Base-by-base conservation (phyloP, 345 rosid species). In the Eucalyptus tenuipes region DNA sequence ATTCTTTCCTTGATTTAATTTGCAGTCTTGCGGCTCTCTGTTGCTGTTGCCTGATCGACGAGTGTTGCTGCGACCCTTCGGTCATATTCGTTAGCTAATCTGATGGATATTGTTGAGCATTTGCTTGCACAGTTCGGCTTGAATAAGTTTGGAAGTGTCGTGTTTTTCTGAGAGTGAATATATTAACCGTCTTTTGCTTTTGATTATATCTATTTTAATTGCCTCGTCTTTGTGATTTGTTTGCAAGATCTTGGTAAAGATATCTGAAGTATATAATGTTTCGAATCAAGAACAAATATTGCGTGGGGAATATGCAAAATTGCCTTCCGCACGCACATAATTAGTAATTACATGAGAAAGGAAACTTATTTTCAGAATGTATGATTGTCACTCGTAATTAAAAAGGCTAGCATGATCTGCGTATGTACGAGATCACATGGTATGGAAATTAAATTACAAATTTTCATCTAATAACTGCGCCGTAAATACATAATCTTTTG, bases 51-150 rank as follows among this genome's bases (percentile, higher is more conserved):
- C 88, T 90, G 55, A 11, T 90, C 37, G 92, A 91, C 75, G 91
- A 92, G 45, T 89, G 93, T 47, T 91, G 93, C 89, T 90, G 91
- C 79, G 90, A 92, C 71, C 89, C 93, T n/a, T 88, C 86, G 71
- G 10, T 88, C 87, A 31, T 87, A 33, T 88, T 71, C 42, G n/a
- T 59, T 24, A 24, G 84, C 87, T 90, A 47, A 29, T 3, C 27
- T 75, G 47, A 22, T 40, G 82, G 15, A 75, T 53, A 79, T 55
- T 8, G 71, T 20, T 79, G 40, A 7, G n/a, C 8, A 57, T 10
- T 68, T 88, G 31, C 80, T 49, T 75, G 27, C 57, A 25, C 86
- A 44, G 55, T 48, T 50, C 20, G 6, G 10, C 45, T 37, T 33
- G 66, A 49, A 29, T 7, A 47, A 37, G 16, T 33, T 79, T 40